Base-by-base conservation (phyloP, 176 grass and related monocot genomes). In the Ensete glaucum region DNA sequence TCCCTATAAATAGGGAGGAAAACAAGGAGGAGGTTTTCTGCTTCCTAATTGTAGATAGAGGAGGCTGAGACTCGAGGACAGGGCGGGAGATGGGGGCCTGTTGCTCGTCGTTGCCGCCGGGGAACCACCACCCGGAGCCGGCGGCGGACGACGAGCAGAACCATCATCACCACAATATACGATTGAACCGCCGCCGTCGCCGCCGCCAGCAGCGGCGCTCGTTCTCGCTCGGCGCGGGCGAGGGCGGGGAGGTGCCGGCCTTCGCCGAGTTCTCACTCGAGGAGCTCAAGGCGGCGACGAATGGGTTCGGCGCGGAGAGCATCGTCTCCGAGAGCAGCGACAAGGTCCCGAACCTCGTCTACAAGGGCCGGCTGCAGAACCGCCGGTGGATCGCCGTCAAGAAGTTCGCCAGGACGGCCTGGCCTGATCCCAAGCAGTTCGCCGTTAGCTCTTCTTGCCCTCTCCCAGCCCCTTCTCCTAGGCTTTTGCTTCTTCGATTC, bases 401-500 rank as follows among this genome's bases (percentile, higher is more conserved):
- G 88, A 98, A 98, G 81, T 98, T 98, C 79, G 29, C 84, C 76
- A 91, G 91, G 90, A 54, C 80, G 57, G 85, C 94, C 1, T 98
- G 94, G 94, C 94, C 94, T 53, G 94, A 98, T 65, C 77, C 94
- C 53, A 93, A 98, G 88, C 94, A 98, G 85, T 98, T 98, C 77
- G 90, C 88, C 74, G 93, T 97, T 79, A 75, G 82, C 53, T n/a
- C 23, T 16, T 57, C 55, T 57, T n/a, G 51, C 57, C 65, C 59
- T 85, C 79, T 52, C 9, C 34, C 34, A 6, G 24, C 9, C 15
- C 24, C 66, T 12, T 20, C 22, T 6, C 53, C 53, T 71, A 63
- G 17, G 54, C n/a, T 78, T n/a, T 68, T 67, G 50, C 20, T 67
- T 17, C 14, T 9, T 21, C 53, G 1, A 24, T 54, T 77, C 49